Conservation (phyloP, 2,329 filamentous ascomycete species). For the Ceratocystis harringtonii region DNA sequence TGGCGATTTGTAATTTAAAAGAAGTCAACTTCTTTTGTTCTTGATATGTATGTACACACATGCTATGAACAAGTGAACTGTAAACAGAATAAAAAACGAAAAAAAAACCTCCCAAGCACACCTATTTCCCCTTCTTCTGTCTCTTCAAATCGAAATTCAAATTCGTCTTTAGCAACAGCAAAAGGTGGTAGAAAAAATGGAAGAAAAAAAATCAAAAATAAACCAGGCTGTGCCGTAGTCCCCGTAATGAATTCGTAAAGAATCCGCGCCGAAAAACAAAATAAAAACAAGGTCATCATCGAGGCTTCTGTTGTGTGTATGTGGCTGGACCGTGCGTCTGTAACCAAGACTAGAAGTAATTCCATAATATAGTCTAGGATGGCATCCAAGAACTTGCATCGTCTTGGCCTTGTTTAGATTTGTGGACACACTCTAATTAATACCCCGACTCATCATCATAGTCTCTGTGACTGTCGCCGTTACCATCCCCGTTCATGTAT, state of each 20-base stretch:
- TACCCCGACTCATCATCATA: background rate
- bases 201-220: background rate
- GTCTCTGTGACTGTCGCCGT: background rate
- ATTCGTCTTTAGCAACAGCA: background rate
- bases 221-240: constrained; percentile 2
- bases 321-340: background rate
- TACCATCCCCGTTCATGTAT: too few relatives aligned
- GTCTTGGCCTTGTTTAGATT: background rate
- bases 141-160: too few relatives aligned
- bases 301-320: background rate
- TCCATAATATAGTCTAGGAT: background rate
- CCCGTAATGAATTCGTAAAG: constrained; percentile 5
- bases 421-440: background rate
- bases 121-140: background rate
- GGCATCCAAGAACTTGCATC: background rate
- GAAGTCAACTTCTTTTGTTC: background rate
- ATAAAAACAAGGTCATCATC: background rate
- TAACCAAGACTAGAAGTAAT: background rate
- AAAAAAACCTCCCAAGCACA: background rate
- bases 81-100: background rate
- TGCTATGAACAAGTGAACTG: constrained; percentile 5
- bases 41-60: background rate
- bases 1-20: background rate
- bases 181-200: background rate
- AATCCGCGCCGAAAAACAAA: background rate